Base-by-base conservation (phyloP, 1,284 basidiomycete genomes). In the Somion occarium region DNA sequence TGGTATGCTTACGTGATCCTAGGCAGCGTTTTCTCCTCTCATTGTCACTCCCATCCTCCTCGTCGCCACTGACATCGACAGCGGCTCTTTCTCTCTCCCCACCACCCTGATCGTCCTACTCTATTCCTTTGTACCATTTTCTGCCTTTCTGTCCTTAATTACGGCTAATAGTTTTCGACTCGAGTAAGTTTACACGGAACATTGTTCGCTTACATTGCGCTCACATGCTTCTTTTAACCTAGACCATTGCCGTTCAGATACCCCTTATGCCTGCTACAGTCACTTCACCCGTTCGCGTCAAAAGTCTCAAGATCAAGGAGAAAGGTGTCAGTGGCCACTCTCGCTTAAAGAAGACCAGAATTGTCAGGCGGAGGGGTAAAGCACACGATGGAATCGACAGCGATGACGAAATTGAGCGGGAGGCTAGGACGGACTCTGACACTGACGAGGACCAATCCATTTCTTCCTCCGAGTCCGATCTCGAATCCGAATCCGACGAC, bases 391-490 rank as follows among this genome's bases (percentile, higher is more conserved):
- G 69, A 25, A 70, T 80, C 26, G 81, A 79, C 50, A 88, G 85
- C 57, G 86, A 88, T 58, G 86, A 89, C 22, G 86, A 88, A 66
- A 74, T 89, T 53, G 79, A 79, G 69, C 74, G 87, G 53, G 85
- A 84, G 67, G 73, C 71, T 9, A 78, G 72, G 57, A 80, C 84
- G 27, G 85, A 88, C 64, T 83, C 85, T 11, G 73, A 79, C 48
- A 64, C 67, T n/a, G 84, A 83, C 56, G 74, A 79, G 55, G 75
- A 74, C 60, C 83, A 82, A 47, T 83, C 81, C 38, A 59, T 72
- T 55, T 76, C 41, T n/a, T 24, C 74, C 59, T 85, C 83, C 38
- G 80, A 73, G 44, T 78, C 79, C 46, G 86, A 86, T 63, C 83
- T 83, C 39, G 85, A 86, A 64, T 79, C 80, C 45, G 77, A 70